Evolutionary conservation across 1,139 yeast species (phyloP), one percentile per base, ranked within the genome.

Genomic region (Geotrichum aggregatum): DNA sequence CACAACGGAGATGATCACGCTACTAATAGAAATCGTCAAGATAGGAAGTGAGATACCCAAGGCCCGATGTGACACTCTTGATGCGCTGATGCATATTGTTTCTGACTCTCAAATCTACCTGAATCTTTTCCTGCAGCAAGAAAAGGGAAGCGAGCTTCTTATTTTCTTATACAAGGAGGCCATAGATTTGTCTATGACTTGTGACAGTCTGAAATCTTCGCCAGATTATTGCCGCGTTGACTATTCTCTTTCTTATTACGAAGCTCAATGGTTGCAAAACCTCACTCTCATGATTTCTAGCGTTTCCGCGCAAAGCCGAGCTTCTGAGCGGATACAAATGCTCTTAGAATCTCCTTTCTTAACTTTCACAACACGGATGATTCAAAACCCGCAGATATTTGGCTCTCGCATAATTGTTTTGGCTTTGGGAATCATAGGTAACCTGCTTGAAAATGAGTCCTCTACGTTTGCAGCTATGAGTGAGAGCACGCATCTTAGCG

Each of bases 371-470:
- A 83, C 80, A 57, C 74, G 72, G 52, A 77, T 91, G 2, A 63
- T 91, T 16, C 61, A 67, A n/a, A 73, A 86, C 61, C 80, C 85
- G 1, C 60, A 67, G 0, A 67, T 78, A 0, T 87, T 89, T 71
- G 96, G 96, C 0, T 80, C 83, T 33, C 76, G 80, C 21, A 70
- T 87, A n/a, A 68, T 87, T 16, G 75, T 88, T 0, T 73, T 79
- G 18, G 77, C 88, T 0, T 69, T 91, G 39, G 86, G 82, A 59
- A 78, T 84, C 18, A 76, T 89, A 26, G 79, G 84, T 45, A 79
- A 79, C 31, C 87, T 89, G 58, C 81, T 91, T 47, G 94, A 91
- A 64, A 87, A 86, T 59, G 97, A 91, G 62, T 96, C 98, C 2
- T 88, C 97, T 0, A 88, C 96, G 2, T 91, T 78, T 63, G 77